Conservation (phyloP, 2,329 filamentous ascomycete species). For the Penicillium olsonii region DNA sequence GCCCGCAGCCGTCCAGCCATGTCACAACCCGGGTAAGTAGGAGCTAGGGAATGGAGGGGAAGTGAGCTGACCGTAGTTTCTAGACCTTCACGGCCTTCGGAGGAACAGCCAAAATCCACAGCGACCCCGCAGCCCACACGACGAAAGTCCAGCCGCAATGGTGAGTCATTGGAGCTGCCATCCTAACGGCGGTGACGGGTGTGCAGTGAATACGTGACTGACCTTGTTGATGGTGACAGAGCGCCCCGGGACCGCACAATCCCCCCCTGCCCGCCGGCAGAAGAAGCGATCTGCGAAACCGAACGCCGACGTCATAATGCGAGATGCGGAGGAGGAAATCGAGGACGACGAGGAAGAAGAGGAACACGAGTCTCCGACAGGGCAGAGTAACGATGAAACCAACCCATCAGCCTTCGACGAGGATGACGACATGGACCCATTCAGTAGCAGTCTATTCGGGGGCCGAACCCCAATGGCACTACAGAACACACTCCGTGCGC, state of each 20-base stretch:
- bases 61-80: constrained; percentile 13
- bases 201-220: too few relatives aligned
- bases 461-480: constrained; percentile 65
- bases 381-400: constrained; percentile 68
- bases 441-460: constrained; percentile 65
- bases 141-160: constrained; percentile 71
- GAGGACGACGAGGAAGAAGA: constrained; percentile 32
- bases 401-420: constrained; percentile 55
- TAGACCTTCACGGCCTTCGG: constrained; percentile 65
- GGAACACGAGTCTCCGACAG: constrained; percentile 49
- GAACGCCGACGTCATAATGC: constrained; percentile 71
- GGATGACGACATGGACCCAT: constrained; percentile 62
- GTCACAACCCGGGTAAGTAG: constrained; percentile 45
- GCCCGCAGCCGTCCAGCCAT: constrained; percentile 39
- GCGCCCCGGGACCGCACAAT: constrained; percentile 35
- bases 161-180: constrained; percentile 53
- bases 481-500: constrained; percentile 77
- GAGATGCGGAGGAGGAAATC: constrained; percentile 63
- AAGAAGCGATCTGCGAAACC: constrained; percentile 56
- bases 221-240: constrained; percentile 29
- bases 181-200: too few relatives aligned
- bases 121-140: constrained; percentile 65
- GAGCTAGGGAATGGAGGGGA: neutral
- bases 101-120: constrained; percentile 59
- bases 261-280: constrained; percentile 45